These are phyloP conservation scores for Gaultheria prostrata DNA, from an alignment of 148 eudicot species.

Conservation along the genomic window DNA sequence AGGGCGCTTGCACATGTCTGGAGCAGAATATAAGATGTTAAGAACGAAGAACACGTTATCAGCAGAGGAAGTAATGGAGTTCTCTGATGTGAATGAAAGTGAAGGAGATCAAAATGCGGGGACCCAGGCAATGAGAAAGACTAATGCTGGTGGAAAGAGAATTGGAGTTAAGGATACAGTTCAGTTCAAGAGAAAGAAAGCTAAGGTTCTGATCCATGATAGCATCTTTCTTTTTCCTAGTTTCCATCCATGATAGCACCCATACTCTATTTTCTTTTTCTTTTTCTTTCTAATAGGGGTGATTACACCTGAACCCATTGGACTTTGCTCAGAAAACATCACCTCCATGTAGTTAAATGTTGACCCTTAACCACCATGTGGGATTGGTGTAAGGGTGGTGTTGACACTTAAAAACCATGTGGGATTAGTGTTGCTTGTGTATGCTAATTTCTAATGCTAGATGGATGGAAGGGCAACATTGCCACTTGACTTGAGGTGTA, in stretches of 20 bases:
- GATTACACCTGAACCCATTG: not conserved
- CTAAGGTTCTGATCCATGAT: conserved; percentile 49
- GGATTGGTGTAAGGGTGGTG: not conserved
- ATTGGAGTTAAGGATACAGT: conserved; percentile 43
- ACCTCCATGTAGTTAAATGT: not conserved
- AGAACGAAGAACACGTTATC: conserved; percentile 27
- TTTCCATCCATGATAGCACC: too few species aligned
- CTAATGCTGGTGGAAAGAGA: conserved; percentile 30
- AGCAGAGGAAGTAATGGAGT: conserved; percentile 31
- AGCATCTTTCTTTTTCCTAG: conserved; percentile 11
- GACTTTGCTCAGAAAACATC: not conserved
- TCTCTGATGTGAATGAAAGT: conserved; percentile 34
- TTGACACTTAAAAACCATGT: not conserved
- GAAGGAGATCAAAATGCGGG: conserved; percentile 25
- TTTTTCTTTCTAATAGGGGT: not conserved
- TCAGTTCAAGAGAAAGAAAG: conserved; percentile 74
- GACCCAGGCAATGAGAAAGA: conserved; percentile 21
- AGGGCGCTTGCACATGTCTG: conserved; percentile 55
- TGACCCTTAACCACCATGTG: not conserved
- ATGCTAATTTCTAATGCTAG: not conserved
- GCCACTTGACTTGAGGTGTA: not conserved
- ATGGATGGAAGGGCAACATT: not conserved
- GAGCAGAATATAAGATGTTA: conserved; percentile 52
- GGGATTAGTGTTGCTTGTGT: not conserved
- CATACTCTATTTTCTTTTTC: not conserved